Conservation (phyloP, 2,329 filamentous ascomycete genomes). For the Zalaria obscura region DNA sequence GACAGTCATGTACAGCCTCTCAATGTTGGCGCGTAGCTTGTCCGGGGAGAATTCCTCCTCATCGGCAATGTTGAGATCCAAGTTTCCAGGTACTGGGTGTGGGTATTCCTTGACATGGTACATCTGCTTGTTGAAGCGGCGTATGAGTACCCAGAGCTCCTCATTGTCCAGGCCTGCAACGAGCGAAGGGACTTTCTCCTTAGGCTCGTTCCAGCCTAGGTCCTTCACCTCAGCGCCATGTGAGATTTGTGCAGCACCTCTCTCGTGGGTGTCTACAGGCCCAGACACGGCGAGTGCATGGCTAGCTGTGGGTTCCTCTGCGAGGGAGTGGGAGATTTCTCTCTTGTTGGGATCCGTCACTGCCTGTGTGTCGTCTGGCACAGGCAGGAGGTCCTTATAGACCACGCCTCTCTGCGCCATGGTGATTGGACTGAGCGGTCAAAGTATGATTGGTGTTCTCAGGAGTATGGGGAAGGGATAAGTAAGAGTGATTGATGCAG, state of each 20-base stretch:
- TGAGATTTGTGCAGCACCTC: conserved; percentile 28
- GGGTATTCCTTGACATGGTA: conserved; percentile 57
- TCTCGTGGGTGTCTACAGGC: conserved; percentile 26
- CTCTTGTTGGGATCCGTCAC: conserved; percentile 17
- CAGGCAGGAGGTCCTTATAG: conserved; percentile 17
- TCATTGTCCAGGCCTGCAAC: conserved; percentile 58
- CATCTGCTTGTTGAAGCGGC: conserved; percentile 65
- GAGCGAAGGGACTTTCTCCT: conserved; percentile 41
- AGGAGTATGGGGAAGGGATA: too few species aligned
- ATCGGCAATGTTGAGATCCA: conserved; percentile 70
- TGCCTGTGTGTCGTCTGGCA: conserved; percentile 16
- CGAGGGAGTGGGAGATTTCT: conserved; percentile 17
- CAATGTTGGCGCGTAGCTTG: conserved; percentile 63
- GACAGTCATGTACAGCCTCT: conserved; percentile 71
- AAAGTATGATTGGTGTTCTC: background rate
- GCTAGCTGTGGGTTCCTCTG: conserved; percentile 29
- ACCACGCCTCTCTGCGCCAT: conserved; percentile 3
- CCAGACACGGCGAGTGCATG: conserved; percentile 29
- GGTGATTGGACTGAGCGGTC: background rate
- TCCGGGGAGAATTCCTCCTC: conserved; percentile 78
- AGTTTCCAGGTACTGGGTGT: conserved; percentile 44
- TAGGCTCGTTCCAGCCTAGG: conserved; percentile 54
- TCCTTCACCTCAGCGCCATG: conserved; percentile 44
- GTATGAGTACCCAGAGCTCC: conserved; percentile 56
- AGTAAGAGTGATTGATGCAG: too few species aligned